phyloP scores from a whole-genome alignment of 169 alveolate species.

The Amoebophrya sp. region DNA sequence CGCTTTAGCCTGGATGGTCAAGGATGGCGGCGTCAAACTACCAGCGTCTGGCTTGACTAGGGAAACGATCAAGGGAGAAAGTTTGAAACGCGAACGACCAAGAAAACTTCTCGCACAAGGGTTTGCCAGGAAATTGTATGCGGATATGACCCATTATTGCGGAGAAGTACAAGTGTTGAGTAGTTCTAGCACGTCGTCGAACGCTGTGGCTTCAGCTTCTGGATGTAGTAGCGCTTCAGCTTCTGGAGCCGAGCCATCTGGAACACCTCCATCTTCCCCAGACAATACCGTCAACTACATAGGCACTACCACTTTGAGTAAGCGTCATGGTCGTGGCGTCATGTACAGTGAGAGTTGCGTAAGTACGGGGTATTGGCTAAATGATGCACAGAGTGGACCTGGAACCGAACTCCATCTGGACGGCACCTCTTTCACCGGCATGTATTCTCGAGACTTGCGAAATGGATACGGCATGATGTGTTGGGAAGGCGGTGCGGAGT shows the following conservation, averaged over 20 bases:
- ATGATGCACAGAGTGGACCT: not conserved
- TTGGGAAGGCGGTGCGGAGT: slow-evolving; percentile 21
- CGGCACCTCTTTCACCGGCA: not conserved
- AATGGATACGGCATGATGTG: slow-evolving; percentile 8
- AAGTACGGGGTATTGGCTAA: not conserved
- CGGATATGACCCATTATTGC: slow-evolving; percentile 10
- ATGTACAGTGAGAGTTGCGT: slow-evolving; percentile 5
- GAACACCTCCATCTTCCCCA: no score
- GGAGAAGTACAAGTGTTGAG: no score
- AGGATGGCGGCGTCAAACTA: not conserved
- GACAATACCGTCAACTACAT: no score
- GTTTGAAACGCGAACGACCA: not conserved
- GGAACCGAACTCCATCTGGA: not conserved
- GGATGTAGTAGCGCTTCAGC: no score
- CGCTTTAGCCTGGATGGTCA: not conserved
- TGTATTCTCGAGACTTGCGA: not conserved
- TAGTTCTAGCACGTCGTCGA: no score
- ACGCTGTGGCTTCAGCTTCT: no score
- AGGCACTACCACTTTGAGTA: no score
- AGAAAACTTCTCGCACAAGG: not conserved
- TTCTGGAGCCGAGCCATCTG: no score
- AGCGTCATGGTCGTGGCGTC: not conserved
- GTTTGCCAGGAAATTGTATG: not conserved
- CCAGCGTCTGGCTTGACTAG: not conserved
- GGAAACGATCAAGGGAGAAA: not conserved